Conservation (phyloP, 1,139 yeast genomes). For the Kodamaea anthophila region DNA sequence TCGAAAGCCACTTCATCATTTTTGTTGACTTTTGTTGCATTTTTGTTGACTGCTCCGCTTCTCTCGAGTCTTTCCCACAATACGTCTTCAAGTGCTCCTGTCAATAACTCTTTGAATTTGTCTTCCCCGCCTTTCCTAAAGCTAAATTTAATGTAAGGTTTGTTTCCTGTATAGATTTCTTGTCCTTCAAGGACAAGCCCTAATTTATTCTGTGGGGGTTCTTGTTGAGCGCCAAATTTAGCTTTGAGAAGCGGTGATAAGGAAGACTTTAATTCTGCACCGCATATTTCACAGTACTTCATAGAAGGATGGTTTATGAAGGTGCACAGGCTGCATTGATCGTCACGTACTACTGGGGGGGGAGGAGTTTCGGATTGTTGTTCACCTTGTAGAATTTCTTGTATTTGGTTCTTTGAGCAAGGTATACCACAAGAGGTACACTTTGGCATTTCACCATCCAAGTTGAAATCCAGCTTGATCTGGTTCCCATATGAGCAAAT, state of each 20-base stretch:
- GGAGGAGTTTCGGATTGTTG: background rate
- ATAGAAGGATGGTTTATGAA: conserved; percentile 79
- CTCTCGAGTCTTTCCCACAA: conserved; percentile 39
- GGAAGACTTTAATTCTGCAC: conserved; percentile 42
- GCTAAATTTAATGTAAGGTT: conserved; percentile 48
- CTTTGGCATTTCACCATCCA: conserved; percentile 38
- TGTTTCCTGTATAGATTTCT: conserved; percentile 28
- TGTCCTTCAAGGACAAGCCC: conserved; percentile 24
- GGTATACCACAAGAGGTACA: conserved; percentile 77
- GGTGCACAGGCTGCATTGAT: conserved; percentile 74
- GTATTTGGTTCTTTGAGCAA: conserved; percentile 7
- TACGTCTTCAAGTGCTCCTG: conserved; percentile 37
- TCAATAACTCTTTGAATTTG: conserved; percentile 38
- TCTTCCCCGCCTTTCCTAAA: conserved; percentile 57
- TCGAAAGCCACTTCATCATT: conserved; percentile 7
- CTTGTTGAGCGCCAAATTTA: conserved; percentile 5
- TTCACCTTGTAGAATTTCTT: conserved; percentile 5
- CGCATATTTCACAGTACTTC: conserved; percentile 82
- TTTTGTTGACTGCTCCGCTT: conserved; percentile 36
- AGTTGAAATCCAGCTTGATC: conserved; percentile 28
- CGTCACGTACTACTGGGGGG: conserved; percentile 18
- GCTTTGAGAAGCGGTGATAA: conserved; percentile 13
- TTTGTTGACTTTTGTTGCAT: conserved; percentile 25
- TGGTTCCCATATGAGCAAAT: conserved; percentile 72
- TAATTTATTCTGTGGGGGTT: conserved; percentile 9